Evolutionary conservation across 2,329 filamentous ascomycete species (phyloP).

Genomic region (Xylaria sp.): DNA sequence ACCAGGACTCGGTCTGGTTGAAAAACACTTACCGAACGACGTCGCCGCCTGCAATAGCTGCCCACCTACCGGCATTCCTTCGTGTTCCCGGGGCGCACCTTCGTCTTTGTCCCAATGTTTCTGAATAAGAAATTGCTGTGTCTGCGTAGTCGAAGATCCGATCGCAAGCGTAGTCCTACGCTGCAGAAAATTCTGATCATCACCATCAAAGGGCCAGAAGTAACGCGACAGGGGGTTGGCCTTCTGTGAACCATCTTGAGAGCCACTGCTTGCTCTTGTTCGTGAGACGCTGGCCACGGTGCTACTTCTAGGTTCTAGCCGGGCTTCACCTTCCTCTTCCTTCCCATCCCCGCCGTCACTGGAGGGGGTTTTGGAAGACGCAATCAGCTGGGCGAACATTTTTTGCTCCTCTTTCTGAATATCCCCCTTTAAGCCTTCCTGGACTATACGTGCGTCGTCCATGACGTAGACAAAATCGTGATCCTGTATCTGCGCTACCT

Average conservation of each 20-base stretch:
- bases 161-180: conserved; percentile 4
- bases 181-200: conserved; percentile 1
- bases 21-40: conserved; percentile 4
- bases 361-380: conserved; percentile 17
- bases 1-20: background rate
- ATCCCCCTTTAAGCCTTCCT: conserved; percentile 66
- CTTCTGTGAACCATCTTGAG: conserved; percentile 18
- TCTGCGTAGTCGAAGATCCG: background rate
- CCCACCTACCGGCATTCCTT: background rate
- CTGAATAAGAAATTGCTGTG: conserved; percentile 1
- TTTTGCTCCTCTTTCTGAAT: conserved; percentile 49
- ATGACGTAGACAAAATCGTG: conserved; percentile 82
- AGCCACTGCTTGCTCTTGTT: conserved; percentile 16
- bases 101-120: background rate
- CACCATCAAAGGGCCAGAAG: conserved; percentile 14
- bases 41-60: background rate
- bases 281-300: conserved; percentile 25
- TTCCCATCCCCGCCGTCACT: conserved; percentile 15
- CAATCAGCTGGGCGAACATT: conserved; percentile 49
- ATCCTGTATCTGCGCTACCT: conserved; percentile 73
- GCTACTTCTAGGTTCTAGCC: background rate
- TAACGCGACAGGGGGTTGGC: conserved; percentile 12
- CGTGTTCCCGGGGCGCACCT: background rate
- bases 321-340: conserved; percentile 2
- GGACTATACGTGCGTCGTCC: conserved; percentile 67